phyloP scores from a whole-genome alignment of 106 monocot genomes.

The Platanthera zijinensis region DNA sequence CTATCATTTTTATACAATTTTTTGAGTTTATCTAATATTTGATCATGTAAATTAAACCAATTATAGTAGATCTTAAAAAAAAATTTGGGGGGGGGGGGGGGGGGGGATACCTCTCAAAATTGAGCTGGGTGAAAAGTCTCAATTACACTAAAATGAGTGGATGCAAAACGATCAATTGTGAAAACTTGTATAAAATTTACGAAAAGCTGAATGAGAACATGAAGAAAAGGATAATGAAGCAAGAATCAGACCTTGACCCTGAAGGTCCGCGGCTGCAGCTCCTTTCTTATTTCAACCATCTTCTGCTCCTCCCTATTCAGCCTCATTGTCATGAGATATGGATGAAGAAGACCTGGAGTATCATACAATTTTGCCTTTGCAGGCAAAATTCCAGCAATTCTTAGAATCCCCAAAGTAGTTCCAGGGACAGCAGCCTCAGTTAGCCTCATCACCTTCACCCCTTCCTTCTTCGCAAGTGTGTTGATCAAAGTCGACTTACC shows the following conservation, averaged over 20 bases:
- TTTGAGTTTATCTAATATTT: no score
- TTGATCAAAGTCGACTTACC: conserved; percentile 98
- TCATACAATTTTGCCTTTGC: conserved; percentile 98
- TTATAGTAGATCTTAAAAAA: no score
- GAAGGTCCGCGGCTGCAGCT: conserved; percentile 69
- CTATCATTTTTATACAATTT: no score
- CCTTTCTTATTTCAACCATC: conserved; percentile 96
- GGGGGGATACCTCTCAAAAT: no score
- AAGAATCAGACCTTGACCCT: conserved; percentile 61
- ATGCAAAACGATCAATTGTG: no score
- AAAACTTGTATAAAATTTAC: no score
- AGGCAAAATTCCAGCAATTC: conserved; percentile 73
- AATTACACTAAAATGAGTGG: no score
- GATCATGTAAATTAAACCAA: no score
- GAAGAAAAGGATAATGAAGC: neutral
- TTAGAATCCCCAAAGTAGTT: conserved; percentile 85
- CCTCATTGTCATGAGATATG: conserved; percentile 75
- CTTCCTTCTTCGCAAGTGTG: conserved; percentile 69
- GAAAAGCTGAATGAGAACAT: no score
- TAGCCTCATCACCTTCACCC: conserved; percentile 53
- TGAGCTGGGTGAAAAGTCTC: no score
- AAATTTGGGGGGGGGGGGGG: no score
- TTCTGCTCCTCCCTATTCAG: conserved; percentile 86
- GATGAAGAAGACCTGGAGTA: conserved; percentile 93
- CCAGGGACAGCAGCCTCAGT: conserved; percentile 95